Percentiles rank a stretch among this genome's conserved stretches.
Evolutionary conservation across 495 filamentous ascomycete genomes (phyloP).

Genomic region (Penicillium crystallinum): DNA sequence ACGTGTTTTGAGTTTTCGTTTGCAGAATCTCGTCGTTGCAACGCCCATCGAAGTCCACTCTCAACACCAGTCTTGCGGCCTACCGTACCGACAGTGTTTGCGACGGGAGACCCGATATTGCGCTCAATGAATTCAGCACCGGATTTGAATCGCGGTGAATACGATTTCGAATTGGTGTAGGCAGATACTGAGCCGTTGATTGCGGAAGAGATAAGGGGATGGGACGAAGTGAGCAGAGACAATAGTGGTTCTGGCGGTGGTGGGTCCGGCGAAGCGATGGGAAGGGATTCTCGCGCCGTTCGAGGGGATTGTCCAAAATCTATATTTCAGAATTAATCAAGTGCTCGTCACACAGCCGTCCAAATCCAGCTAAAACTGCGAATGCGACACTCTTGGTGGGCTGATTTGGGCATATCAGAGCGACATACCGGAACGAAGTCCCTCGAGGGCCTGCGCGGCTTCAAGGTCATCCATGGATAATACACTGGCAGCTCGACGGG

Average conservation of each 20-base stretch:
- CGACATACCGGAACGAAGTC: slow-evolving; percentile 70
- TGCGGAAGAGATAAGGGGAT: slow-evolving; percentile 72
- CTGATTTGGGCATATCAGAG: slow-evolving; percentile 9
- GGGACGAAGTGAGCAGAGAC: slow-evolving; percentile 70
- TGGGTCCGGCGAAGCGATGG: slow-evolving; percentile 19
- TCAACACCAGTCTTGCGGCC: slow-evolving; percentile 80
- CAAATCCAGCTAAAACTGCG: background rate
- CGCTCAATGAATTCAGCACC: slow-evolving; percentile 82
- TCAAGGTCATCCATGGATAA: slow-evolving; percentile 80
- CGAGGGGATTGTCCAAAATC: slow-evolving; percentile 34
- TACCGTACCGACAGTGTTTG: slow-evolving; percentile 74
- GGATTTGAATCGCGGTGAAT: slow-evolving; percentile 77
- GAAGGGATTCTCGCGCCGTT: slow-evolving; percentile 23
- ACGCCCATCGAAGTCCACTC: slow-evolving; percentile 70
- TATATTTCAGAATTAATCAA: slow-evolving; percentile 14
- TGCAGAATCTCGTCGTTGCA: slow-evolving; percentile 43
- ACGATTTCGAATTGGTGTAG: slow-evolving; percentile 78
- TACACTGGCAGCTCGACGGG: slow-evolving; percentile 42
- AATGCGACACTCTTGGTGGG: background rate
- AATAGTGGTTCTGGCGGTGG: slow-evolving; percentile 64
- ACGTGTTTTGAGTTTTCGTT: slow-evolving; percentile 39
- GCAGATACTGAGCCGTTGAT: slow-evolving; percentile 76
- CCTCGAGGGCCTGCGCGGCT: slow-evolving; percentile 81
- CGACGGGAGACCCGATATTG: slow-evolving; percentile 72
- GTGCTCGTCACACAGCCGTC: background rate